phyloP scores from a whole-genome alignment of 371 early-diverging fungal species.

The Blastocladiella emersonii region DNA sequence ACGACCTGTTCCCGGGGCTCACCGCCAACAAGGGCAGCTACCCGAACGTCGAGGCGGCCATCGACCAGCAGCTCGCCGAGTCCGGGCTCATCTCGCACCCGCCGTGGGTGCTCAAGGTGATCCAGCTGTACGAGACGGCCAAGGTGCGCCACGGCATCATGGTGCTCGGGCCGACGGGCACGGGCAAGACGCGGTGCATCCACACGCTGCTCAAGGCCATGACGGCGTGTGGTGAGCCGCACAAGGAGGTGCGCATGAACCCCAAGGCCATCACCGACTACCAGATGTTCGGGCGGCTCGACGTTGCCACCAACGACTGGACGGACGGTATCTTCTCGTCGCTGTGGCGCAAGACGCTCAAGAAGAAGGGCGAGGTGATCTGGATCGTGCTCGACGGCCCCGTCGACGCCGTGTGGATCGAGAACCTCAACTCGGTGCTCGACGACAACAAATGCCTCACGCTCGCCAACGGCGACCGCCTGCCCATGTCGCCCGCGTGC shows the following conservation, averaged over 20 bases:
- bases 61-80: conserved; percentile 39
- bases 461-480: conserved; percentile 49
- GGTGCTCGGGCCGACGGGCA: conserved; percentile 44
- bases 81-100: conserved; percentile 36
- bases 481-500: conserved; percentile 43
- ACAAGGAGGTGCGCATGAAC: conserved; percentile 51
- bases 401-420: conserved; percentile 55
- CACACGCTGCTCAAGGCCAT: conserved; percentile 35
- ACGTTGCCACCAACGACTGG: conserved; percentile 54
- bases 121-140: conserved; percentile 45
- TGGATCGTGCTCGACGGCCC: conserved; percentile 56
- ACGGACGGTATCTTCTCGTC: conserved; percentile 49
- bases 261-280: conserved; percentile 50
- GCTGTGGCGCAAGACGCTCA: conserved; percentile 43
- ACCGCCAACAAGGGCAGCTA: conserved; percentile 37
- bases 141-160: conserved; percentile 48
- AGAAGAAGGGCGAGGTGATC: conserved; percentile 38
- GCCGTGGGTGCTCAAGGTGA: conserved; percentile 44
- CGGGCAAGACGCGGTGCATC: conserved; percentile 45
- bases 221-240: conserved; percentile 41
- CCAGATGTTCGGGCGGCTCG: conserved; percentile 47
- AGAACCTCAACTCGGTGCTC: conserved; percentile 49
- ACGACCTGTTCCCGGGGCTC: conserved; percentile 46
- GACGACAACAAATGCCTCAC: conserved; percentile 54
- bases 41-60: conserved; percentile 36